These are phyloP conservation scores for Chrysanthemum lavandulifolium DNA, from an alignment of 129 eudicot genomes.

Conservation along the genomic window DNA sequence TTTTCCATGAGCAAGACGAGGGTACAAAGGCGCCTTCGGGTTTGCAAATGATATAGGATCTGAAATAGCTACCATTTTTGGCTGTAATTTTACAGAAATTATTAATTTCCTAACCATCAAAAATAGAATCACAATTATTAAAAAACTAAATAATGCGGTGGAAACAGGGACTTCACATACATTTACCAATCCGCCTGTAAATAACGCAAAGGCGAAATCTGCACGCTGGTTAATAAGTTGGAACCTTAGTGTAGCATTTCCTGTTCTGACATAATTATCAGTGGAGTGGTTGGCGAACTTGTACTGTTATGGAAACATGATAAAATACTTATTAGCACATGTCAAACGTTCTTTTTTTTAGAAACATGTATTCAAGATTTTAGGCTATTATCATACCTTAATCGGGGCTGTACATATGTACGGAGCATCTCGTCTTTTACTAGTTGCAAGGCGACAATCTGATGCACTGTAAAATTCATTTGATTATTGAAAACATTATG, in stretches of 20 bases:
- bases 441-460: conserved; percentile 41
- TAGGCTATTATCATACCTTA: conserved; percentile 42
- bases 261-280: conserved; percentile 42
- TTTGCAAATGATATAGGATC: conserved; percentile 58
- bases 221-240: conserved; percentile 76
- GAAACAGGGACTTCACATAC: conserved; percentile 31
- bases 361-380: not conserved
- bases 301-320: conserved; percentile 47
- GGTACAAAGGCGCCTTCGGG: conserved; percentile 80
- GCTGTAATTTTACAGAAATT: conserved; percentile 40
- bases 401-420: conserved; percentile 81
- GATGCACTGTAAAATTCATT: not conserved
- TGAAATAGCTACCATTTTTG: conserved; percentile 62
- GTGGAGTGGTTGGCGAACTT: conserved; percentile 54
- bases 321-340: not conserved
- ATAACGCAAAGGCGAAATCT: conserved; percentile 77
- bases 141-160: not conserved
- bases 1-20: conserved; percentile 85
- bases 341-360: not conserved
- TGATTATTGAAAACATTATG: not conserved
- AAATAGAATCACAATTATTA: not conserved
- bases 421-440: conserved; percentile 47
- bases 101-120: not conserved
- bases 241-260: conserved; percentile 55
- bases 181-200: conserved; percentile 68